Evolutionary conservation across 148 eudicot genomes (phyloP).

Genomic region (Rhododendron simsii): DNA sequence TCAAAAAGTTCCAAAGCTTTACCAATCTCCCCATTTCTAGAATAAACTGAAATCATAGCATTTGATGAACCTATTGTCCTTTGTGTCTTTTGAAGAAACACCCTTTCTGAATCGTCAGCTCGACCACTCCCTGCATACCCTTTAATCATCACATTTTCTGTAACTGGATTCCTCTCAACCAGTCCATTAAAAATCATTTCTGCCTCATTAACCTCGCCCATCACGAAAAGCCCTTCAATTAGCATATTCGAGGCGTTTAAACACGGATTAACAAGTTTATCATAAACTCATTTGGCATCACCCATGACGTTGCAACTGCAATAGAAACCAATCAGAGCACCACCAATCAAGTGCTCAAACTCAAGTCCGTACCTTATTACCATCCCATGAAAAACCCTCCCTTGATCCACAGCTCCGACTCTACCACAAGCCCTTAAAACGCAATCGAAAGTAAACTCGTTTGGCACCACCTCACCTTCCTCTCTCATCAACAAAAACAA

Average conservation of each 20-base stretch:
- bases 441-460: conserved; percentile 50
- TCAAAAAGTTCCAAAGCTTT: conserved; percentile 53
- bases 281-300: conserved; percentile 33
- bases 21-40: conserved; percentile 30
- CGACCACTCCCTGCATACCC: conserved; percentile 38
- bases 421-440: conserved; percentile 38
- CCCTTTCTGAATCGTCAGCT: conserved; percentile 27
- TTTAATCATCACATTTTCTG: conserved; percentile 52
- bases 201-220: conserved; percentile 42
- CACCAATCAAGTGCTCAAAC: conserved; percentile 23
- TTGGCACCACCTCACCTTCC: conserved; percentile 27
- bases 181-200: conserved; percentile 31
- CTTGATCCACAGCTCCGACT: conserved; percentile 15
- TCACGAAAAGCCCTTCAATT: conserved; percentile 27
- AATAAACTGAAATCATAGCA: conserved; percentile 48
- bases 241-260: conserved; percentile 26
- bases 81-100: conserved; percentile 35
- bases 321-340: conserved; percentile 42
- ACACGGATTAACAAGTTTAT: conserved; percentile 8
- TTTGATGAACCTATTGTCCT: conserved; percentile 28
- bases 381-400: conserved; percentile 38
- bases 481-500: conserved; percentile 42
- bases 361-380: conserved; percentile 34
- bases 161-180: conserved; percentile 23
- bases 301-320: conserved; percentile 21